Conservation (phyloP, 148 eudicot species). For the Chenopodium suecicum region DNA sequence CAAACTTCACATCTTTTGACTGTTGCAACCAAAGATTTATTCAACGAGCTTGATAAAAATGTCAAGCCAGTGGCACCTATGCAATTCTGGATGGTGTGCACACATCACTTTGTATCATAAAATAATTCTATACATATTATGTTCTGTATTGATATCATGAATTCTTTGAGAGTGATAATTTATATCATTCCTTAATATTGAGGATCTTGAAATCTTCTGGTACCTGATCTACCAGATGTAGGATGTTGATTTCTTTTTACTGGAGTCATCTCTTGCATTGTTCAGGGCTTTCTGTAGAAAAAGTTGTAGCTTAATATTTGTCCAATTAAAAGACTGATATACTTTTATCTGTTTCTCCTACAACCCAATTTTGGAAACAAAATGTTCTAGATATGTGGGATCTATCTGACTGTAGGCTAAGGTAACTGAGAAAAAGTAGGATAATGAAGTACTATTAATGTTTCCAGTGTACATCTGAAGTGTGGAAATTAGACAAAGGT, state of each 20-base stretch:
- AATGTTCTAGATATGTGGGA: not conserved
- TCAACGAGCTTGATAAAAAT: constrained; percentile 85
- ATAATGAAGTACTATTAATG: not conserved
- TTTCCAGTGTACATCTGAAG: not conserved
- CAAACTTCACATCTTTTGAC: constrained; percentile 88
- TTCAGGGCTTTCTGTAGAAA: not conserved
- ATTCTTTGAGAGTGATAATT: constrained; percentile 3
- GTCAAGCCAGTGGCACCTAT: constrained; percentile 92
- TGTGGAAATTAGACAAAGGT: not conserved
- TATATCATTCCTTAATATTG: not conserved
- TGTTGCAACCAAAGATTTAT: constrained; percentile 84
- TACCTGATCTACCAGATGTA: not conserved
- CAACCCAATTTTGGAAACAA: not conserved
- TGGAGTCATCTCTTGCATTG: not conserved
- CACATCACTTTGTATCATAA: constrained; percentile 3
- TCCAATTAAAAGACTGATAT: not conserved
- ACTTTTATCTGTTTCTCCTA: not conserved
- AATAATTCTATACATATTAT: not conserved
- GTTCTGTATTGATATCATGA: not conserved
- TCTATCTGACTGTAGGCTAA: not conserved
- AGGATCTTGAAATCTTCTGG: not conserved
- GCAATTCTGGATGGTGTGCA: constrained; percentile 89
- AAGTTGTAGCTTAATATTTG: not conserved
- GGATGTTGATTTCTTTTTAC: not conserved
- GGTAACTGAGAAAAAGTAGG: not conserved